Conservation (phyloP, 2,329 filamentous ascomycete species). For the Microdochium bolleyi region DNA sequence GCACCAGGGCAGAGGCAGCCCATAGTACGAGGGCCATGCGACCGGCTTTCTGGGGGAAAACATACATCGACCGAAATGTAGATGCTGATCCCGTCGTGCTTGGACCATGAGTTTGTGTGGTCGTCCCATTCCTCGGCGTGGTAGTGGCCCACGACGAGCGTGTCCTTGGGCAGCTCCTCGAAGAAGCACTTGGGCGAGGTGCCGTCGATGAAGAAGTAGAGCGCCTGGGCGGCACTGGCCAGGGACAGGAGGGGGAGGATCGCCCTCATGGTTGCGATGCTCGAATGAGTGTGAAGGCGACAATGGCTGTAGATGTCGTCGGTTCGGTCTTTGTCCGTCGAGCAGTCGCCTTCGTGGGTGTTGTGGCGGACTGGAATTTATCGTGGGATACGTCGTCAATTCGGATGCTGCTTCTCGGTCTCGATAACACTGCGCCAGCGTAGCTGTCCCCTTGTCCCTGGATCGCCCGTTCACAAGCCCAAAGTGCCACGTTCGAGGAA, state of each 20-base stretch:
- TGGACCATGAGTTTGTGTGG: constrained; percentile 56
- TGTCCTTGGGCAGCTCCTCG: constrained; percentile 96
- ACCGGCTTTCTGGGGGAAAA: constrained; percentile 4
- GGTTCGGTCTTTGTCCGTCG: neutral
- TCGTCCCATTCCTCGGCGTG: constrained; percentile 78
- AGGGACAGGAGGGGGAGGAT: constrained; percentile 61
- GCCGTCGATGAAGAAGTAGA: constrained; percentile 95
- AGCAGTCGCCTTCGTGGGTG: neutral
- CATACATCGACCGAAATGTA: constrained; percentile 82
- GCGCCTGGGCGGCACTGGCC: constrained; percentile 60
- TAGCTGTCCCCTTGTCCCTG: constrained; percentile 3
- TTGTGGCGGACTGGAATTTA: neutral
- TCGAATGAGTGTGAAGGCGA: too few relatives aligned
- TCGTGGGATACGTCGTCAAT: neutral
- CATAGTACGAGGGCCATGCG: neutral
- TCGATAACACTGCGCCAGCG: neutral
- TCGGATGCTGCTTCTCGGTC: neutral
- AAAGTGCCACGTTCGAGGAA: constrained; percentile 49
- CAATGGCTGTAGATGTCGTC: neutral
- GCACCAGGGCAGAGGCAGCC: neutral
- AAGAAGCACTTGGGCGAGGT: constrained; percentile 88
- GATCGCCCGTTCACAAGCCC: constrained; percentile 3
- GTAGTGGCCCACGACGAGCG: constrained; percentile 90
- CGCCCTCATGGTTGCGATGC: constrained; percentile 39
- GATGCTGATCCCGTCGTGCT: constrained; percentile 71